Percentiles rank a stretch among this genome's conserved stretches.
phyloP scores from a whole-genome alignment of 805 yeast species.

The Yarrowia deformans region DNA sequence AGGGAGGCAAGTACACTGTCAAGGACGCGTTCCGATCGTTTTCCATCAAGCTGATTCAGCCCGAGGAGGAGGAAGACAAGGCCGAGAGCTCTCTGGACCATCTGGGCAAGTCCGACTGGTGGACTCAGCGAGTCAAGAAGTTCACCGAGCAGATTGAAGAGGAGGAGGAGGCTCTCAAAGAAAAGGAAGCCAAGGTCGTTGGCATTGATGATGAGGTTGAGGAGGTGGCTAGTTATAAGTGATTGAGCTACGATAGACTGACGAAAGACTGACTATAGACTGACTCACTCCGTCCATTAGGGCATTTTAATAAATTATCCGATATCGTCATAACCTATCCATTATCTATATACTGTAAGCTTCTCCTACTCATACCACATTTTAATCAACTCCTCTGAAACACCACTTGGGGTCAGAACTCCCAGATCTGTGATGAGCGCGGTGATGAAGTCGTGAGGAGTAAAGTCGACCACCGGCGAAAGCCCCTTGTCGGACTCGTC shows the following conservation, averaged over 20 bases:
- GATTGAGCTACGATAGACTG: too few species aligned
- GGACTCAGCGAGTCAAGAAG: slow-evolving; percentile 43
- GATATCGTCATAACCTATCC: neutral
- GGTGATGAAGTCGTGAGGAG: slow-evolving; percentile 94
- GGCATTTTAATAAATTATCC: neutral
- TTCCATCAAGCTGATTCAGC: slow-evolving; percentile 38
- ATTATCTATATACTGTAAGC: neutral
- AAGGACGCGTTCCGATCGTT: slow-evolving; percentile 32
- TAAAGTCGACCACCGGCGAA: slow-evolving; percentile 81
- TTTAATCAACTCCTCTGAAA: slow-evolving; percentile 96
- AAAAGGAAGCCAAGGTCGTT: slow-evolving; percentile 13
- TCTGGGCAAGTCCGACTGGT: slow-evolving; percentile 43
- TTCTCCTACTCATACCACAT: slow-evolving; percentile 86
- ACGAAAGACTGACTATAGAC: too few species aligned
- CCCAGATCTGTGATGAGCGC: slow-evolving; percentile 97
- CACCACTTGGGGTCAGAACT: slow-evolving; percentile 96
- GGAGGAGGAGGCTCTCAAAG: slow-evolving; percentile 26
- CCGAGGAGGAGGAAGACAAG: slow-evolving; percentile 45
- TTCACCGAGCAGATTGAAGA: slow-evolving; percentile 26
- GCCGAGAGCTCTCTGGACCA: slow-evolving; percentile 43
- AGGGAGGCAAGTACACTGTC: slow-evolving; percentile 46
- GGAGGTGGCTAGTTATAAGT: neutral
- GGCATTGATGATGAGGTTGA: neutral
- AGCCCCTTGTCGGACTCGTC: slow-evolving; percentile 51
- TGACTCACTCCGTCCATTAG: neutral